These are phyloP conservation scores for Tuber melanosporum DNA, from an alignment of 495 filamentous ascomycete species.

Conservation along the genomic window DNA sequence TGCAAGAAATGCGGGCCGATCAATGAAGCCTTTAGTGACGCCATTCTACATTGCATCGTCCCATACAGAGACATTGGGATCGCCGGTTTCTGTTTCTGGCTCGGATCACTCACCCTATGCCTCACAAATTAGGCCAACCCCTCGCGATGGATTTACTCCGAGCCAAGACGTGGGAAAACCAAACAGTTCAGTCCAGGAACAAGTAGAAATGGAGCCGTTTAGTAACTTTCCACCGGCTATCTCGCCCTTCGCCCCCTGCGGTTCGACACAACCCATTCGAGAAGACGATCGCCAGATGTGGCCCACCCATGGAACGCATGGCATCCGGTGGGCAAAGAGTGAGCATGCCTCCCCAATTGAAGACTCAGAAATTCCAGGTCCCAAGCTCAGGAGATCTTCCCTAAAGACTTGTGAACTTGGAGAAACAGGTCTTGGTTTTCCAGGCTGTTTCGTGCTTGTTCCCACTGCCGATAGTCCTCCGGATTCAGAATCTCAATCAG, in stretches of 20 bases:
- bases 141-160: neutral
- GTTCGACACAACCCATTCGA: conserved; percentile 15
- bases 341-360: conserved; percentile 31
- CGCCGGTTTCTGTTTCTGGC: conserved; percentile 14
- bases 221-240: conserved; percentile 12
- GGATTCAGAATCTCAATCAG: conserved; percentile 6
- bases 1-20: conserved; percentile 10
- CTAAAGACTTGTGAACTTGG: conserved; percentile 34
- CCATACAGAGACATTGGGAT: conserved; percentile 15
- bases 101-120: conserved; percentile 18
- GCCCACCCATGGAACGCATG: conserved; percentile 5
- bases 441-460: conserved; percentile 38
- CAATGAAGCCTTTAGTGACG: conserved; percentile 22
- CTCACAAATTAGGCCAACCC: conserved; percentile 12
- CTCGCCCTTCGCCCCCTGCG: conserved; percentile 4
- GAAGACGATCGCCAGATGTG: conserved; percentile 22
- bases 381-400: conserved; percentile 26
- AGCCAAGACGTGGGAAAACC: conserved; percentile 5
- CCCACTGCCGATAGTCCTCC: conserved; percentile 25
- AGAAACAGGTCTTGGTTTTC: conserved; percentile 33
- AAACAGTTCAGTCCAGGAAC: conserved; percentile 19
- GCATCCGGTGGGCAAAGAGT: conserved; percentile 23
- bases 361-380: conserved; percentile 4
- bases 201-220: conserved; percentile 16
- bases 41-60: conserved; percentile 24